phyloP scores from a whole-genome alignment of 352 stramenopile species.

The Pythium sp. region DNA sequence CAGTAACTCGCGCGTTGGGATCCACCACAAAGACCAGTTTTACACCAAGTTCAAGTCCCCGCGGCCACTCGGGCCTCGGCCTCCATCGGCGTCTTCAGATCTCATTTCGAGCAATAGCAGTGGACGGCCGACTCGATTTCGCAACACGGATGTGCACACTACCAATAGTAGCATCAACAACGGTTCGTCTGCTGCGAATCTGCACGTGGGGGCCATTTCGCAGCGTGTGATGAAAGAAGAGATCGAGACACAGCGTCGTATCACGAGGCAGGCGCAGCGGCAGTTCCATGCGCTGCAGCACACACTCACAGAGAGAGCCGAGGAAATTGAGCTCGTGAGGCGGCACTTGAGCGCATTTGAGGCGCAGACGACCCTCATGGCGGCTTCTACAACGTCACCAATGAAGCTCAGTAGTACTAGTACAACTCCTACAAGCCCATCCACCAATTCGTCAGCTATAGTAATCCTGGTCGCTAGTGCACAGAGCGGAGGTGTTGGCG shows the following conservation, averaged over 20 bases:
- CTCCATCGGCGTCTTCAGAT: constrained; percentile 3
- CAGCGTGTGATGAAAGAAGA: constrained; percentile 53
- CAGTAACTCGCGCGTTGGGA: constrained; percentile 10
- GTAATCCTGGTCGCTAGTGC: constrained; percentile 7
- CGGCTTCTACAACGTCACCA: not conserved
- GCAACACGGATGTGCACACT: not conserved
- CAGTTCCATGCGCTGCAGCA: constrained; percentile 44
- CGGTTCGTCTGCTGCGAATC: not conserved
- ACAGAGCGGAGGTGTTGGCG: constrained; percentile 1
- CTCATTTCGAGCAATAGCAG: constrained; percentile 3
- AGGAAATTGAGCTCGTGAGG: constrained; percentile 37
- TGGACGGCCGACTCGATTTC: constrained; percentile 1
- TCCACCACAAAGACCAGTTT: constrained; percentile 13
- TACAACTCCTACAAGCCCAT: not conserved
- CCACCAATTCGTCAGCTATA: not conserved
- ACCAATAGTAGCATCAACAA: not conserved
- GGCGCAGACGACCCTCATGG: not conserved
- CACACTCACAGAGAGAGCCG: constrained; percentile 26
- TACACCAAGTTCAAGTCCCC: constrained; percentile 16
- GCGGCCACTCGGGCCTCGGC: constrained; percentile 1
- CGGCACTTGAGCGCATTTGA: constrained; percentile 36
- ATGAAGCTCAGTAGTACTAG: not conserved
- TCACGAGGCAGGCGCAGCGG: constrained; percentile 42
- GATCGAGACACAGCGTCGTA: constrained; percentile 46
- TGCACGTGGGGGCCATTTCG: constrained; percentile 18